These are phyloP conservation scores for Pyricularia grisea DNA, from an alignment of 2,329 filamentous ascomycete genomes.

Conservation along the genomic window DNA sequence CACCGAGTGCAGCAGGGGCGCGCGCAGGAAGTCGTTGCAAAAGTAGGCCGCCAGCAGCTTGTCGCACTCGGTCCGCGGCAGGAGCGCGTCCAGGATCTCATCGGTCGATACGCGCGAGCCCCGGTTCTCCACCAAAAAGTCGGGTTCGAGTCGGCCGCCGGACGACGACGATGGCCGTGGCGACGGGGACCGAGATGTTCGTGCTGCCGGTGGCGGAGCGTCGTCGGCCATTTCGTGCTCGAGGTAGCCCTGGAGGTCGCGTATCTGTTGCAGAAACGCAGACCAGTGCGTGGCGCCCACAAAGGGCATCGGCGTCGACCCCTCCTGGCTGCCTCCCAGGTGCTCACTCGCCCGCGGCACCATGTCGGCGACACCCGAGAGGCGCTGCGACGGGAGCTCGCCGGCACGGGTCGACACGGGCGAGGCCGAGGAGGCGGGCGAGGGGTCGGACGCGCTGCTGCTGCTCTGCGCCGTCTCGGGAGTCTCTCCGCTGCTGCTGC, in stretches of 20 bases:
- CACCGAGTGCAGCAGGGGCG: conserved; percentile 33
- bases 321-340: conserved; percentile 16
- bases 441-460: neutral
- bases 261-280: conserved; percentile 52
- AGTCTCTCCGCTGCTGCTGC: neutral
- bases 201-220: conserved; percentile 17
- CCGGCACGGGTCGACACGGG: conserved; percentile 15
- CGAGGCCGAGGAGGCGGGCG: neutral
- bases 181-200: conserved; percentile 8
- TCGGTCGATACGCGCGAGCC: conserved; percentile 27
- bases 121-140: conserved; percentile 26
- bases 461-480: neutral
- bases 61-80: conserved; percentile 35
- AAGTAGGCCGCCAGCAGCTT: conserved; percentile 44
- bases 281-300: conserved; percentile 52
- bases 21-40: conserved; percentile 39
- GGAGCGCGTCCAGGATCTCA: conserved; percentile 38
- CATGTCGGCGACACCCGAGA: conserved; percentile 10
- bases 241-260: conserved; percentile 50
- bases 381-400: conserved; percentile 15
- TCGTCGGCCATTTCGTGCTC: conserved; percentile 24
- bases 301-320: conserved; percentile 33
- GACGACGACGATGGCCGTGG: conserved; percentile 16
- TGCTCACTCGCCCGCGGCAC: conserved; percentile 9
- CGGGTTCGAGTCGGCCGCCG: conserved; percentile 22